These are phyloP conservation scores for Xylaria sp. DNA, from an alignment of 2,329 filamentous ascomycete species.

Conservation along the genomic window DNA sequence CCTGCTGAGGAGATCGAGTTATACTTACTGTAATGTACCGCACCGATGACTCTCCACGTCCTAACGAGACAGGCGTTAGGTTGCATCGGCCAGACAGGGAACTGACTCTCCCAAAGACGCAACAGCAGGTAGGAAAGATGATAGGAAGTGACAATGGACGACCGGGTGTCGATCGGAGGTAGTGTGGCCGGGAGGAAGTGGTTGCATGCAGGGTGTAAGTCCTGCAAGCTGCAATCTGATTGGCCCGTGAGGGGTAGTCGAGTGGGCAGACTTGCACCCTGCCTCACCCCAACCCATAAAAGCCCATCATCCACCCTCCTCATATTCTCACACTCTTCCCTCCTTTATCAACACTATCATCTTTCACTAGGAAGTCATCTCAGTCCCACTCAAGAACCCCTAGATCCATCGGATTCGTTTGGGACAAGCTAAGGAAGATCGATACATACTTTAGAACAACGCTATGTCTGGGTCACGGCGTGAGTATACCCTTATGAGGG, in stretches of 20 bases:
- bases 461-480: conserved; percentile 19
- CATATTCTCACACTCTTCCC: conserved; percentile 29
- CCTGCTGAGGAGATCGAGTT: neutral
- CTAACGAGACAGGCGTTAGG: neutral
- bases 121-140: neutral
- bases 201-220: conserved; percentile 30
- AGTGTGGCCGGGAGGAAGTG: conserved; percentile 24
- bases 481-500: conserved; percentile 22
- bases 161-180: conserved; percentile 25
- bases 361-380: conserved; percentile 28
- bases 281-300: conserved; percentile 38
- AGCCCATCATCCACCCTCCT: conserved; percentile 31
- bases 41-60: neutral
- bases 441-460: conserved; percentile 21
- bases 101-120: conserved; percentile 1
- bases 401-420: conserved; percentile 25
- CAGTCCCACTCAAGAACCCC: conserved; percentile 17
- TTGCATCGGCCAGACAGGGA: conserved; percentile 12
- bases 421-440: conserved; percentile 19
- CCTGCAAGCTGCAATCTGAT: conserved; percentile 28
- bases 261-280: conserved; percentile 30
- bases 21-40: neutral
- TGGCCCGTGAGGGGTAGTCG: conserved; percentile 29
- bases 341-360: conserved; percentile 22
- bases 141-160: conserved; percentile 7